phyloP scores from a whole-genome alignment of 2,329 filamentous ascomycete genomes.

The Hypoxylon sp. region DNA sequence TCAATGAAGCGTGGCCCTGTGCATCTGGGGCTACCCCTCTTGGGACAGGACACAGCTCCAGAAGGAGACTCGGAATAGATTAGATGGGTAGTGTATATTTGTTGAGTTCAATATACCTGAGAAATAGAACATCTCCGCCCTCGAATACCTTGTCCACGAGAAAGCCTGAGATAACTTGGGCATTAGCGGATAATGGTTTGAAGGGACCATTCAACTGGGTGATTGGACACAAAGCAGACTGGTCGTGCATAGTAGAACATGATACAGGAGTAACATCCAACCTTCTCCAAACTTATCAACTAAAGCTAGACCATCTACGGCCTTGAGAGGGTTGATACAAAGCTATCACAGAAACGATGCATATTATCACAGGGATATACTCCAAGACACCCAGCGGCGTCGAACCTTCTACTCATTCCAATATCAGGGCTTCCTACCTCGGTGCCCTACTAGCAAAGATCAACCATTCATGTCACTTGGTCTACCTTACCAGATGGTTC shows the following conservation, averaged over 20 bases:
- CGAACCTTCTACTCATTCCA: background rate
- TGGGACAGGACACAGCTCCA: background rate
- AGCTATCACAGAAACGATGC: background rate
- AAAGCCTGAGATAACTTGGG: background rate
- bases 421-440: background rate
- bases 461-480: background rate
- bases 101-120: background rate
- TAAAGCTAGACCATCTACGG: background rate
- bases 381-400: background rate
- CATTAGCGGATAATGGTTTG: background rate
- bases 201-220: background rate
- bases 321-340: background rate
- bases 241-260: background rate
- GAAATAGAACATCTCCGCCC: background rate
- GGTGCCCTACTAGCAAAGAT: background rate
- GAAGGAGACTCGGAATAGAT: background rate
- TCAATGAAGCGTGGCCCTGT: background rate
- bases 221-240: background rate
- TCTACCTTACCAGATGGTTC: background rate
- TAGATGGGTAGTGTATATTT: background rate
- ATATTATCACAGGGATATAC: background rate
- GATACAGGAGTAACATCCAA: background rate
- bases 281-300: background rate
- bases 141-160: background rate
- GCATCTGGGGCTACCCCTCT: background rate